Evolutionary conservation across 345 rosid species (phyloP), one percentile per base, ranked within the genome.

Genomic region (Carallia pectinifolia): DNA sequence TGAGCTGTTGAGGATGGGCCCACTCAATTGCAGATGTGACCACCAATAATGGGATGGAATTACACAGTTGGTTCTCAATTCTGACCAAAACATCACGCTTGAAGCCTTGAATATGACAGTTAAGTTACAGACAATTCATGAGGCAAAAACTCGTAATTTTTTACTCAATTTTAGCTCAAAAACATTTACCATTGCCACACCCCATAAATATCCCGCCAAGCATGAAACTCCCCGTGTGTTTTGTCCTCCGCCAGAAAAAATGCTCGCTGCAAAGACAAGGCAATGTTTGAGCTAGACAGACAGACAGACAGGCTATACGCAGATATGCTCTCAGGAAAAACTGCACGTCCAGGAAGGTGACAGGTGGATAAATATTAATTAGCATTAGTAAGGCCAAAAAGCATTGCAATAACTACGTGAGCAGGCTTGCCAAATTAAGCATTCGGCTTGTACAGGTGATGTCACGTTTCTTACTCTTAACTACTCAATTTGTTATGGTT

Each of bases 41-140:
- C 44, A 7, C 10, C 44, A 1, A 39, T 1, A 39, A 39, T 8
- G 44, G 44, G 44, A 39, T 39, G 44, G 44, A 39, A 39, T 39
- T 39, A 39, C 10, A 1, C 44, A 39, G 1, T 39, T 66, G 19
- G 23, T 61, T 61, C 30, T 37, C 55, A 36, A 17, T 61, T 47
- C 78, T 72, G 82, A 72, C 76, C 66, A 12, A 17, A 53, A 54
- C 69, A 73, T 58, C 71, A 72, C 77, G 73, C 75, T 74, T 71
- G 72, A 74, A 48, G 2, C 4, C 34, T 23, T 23, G 23, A 23
- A 23, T 23, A 23, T 23, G 34, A 33, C 0, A 33, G 34, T 33
- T 4, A 33, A 38, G 40, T 5, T 38, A 6, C 7, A 38, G 40
- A 38, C 33, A 7, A 66, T 4, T 13, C 27, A 17, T 1, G 48